phyloP scores from a whole-genome alignment of 768 basidiomycete genomes.

The Mycena amicta region DNA sequence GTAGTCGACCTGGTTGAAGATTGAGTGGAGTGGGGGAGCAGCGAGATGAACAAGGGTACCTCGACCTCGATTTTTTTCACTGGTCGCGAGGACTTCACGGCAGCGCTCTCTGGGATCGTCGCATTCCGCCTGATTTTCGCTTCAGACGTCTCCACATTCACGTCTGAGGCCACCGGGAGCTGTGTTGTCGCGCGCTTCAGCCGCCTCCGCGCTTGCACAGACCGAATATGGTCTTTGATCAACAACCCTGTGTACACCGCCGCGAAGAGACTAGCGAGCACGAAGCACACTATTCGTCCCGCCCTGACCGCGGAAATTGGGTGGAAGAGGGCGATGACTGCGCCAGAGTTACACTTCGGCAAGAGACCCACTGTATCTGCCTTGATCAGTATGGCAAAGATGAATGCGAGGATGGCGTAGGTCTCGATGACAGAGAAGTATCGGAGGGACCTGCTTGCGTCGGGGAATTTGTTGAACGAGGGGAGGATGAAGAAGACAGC shows the following conservation, averaged over 20 bases:
- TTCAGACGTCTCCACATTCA: background rate
- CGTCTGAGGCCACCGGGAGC: no score
- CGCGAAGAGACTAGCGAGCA: constrained; percentile 9
- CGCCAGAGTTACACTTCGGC: background rate
- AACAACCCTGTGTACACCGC: constrained; percentile 14
- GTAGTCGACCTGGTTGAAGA: constrained; percentile 10
- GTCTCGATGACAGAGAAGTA: background rate
- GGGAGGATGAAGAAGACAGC: background rate
- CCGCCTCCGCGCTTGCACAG: background rate
- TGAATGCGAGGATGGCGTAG: background rate
- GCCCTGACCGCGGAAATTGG: constrained; percentile 18
- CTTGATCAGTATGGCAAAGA: background rate
- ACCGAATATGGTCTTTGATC: constrained; percentile 15
- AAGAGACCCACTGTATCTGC: background rate
- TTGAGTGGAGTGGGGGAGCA: no score
- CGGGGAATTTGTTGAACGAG: background rate
- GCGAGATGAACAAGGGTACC: no score
- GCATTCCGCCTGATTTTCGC: no score
- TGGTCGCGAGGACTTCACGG: no score
- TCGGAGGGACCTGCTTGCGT: background rate
- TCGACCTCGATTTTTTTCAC: no score
- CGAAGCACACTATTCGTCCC: constrained; percentile 17
- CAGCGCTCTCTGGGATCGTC: no score
- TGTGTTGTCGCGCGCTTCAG: background rate
- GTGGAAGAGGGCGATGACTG: constrained; percentile 19